Evolutionary conservation across 257 asterid species (phyloP), one percentile per base, ranked within the genome.

Genomic region (Fraxinus pennsylvanica): DNA sequence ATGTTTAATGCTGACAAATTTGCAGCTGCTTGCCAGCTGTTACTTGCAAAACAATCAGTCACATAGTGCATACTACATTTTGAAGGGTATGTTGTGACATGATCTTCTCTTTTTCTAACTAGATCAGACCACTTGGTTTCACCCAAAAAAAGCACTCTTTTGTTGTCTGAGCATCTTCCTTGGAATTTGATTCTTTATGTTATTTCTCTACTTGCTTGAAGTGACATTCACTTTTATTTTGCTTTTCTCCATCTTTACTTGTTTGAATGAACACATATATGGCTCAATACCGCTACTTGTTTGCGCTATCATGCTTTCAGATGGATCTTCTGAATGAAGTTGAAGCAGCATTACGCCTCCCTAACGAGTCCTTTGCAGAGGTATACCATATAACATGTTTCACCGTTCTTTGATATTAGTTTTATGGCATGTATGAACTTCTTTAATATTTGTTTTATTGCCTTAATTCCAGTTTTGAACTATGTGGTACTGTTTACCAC

Each of bases 221-320:
- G 27, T 25, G 27, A 25, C 27, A 25, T 25, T 25, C 27, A 25
- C 27, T 25, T 25, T 25, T 25, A 25, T 25, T 25, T 25, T 25
- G 27, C 27, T 25, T 25, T 25, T 25, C 27, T 79, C 79, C 75
- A 66, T 59, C 38, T 10, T 30, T 72, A 68, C 43, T 70, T 72
- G 32, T 81, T 71, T 88, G 86, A 85, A 93, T 98, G 99, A 78
- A 85, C 89, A 12, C 86, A 84, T 50, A 75, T 84, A 75, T 84
- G 90, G 87, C 97, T 79, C 92, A 90, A 81, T 91, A 94, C 74
- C 98, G 99, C 86, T 95, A 95, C 92, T 88, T 93, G 92, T 92
- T 95, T 88, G 99, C 97, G 10, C 90, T 87, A 52, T 88, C 98
- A 74, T 95, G 98, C 91, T 93, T 88, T 88, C 92, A 89, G 89